Percentiles rank a stretch among this genome's conserved stretches.
Conservation (phyloP, 2,329 filamentous ascomycete species). For the Xylaria sp. region DNA sequence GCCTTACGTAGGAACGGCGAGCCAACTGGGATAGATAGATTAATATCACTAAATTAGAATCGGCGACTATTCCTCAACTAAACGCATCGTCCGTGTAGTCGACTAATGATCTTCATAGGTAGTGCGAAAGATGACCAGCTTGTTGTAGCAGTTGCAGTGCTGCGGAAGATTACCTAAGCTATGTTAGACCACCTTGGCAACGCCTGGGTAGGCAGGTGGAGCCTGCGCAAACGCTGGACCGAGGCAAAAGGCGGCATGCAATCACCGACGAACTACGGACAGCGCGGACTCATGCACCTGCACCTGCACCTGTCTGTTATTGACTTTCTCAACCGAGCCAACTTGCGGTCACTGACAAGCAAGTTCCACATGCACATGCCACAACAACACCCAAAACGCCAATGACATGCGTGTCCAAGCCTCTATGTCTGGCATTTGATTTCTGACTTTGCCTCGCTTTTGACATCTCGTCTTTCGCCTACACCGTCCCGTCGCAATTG, state of each 20-base stretch:
- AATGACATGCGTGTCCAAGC: conserved; percentile 13
- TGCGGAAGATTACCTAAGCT: not conserved
- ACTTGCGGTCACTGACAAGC: conserved; percentile 32
- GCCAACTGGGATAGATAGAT: not conserved
- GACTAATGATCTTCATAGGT: not conserved
- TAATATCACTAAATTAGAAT: not conserved
- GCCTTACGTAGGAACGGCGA: not conserved
- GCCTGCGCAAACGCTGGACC: conserved; percentile 22
- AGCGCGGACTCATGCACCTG: conserved; percentile 1
- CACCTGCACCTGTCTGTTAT: conserved; percentile 8
- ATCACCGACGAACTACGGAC: conserved; percentile 17
- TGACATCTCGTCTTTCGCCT: conserved; percentile 4
- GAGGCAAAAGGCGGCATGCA: conserved; percentile 35
- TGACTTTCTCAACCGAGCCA: conserved; percentile 17
- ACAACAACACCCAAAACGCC: conserved; percentile 16
- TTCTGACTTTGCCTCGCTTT: not conserved
- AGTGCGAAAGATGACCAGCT: not conserved
- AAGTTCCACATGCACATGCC: conserved; percentile 31
- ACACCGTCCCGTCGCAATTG: conserved; percentile 12
- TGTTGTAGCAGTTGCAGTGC: not conserved
- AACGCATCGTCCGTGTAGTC: not conserved
- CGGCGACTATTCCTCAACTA: not conserved
- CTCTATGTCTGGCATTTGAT: conserved; percentile 9
- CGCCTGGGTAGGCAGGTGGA: conserved; percentile 18
- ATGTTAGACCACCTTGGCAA: not conserved